These are phyloP conservation scores for Colletotrichum caudatum DNA, from an alignment of 2,329 filamentous ascomycete genomes.

Conservation along the genomic window DNA sequence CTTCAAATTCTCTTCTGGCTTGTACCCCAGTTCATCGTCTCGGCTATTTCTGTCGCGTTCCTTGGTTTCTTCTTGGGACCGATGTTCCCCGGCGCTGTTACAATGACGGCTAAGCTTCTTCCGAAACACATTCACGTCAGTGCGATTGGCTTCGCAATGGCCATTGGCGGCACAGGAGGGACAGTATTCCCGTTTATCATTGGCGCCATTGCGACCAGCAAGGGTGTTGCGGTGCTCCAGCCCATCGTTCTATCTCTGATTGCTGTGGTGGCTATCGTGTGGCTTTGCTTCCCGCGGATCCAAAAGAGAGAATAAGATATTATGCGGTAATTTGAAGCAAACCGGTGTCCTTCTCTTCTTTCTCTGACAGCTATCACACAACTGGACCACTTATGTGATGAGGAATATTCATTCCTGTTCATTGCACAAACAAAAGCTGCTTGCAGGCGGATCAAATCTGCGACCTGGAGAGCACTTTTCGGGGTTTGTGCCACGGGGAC, in stretches of 20 bases:
- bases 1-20: conserved; percentile 70
- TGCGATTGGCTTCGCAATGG: conserved; percentile 79
- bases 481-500: too few relatives aligned
- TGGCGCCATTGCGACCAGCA: conserved; percentile 68
- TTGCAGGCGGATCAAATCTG: not conserved
- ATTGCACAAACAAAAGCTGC: not conserved
- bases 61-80: conserved; percentile 82
- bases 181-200: conserved; percentile 72
- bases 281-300: conserved; percentile 53
- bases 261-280: conserved; percentile 49
- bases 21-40: conserved; percentile 70
- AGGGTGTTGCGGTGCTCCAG: conserved; percentile 63
- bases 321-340: not conserved
- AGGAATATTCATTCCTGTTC: not conserved
- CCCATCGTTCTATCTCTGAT: conserved; percentile 62
- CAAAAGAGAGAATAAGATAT: conserved; percentile 48
- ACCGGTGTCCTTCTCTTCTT: not conserved
- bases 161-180: conserved; percentile 77
- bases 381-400: too few relatives aligned
- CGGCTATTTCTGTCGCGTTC: conserved; percentile 72
- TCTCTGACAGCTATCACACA: not conserved
- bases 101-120: conserved; percentile 77
- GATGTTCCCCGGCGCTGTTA: conserved; percentile 77
- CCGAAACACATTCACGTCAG: conserved; percentile 77
- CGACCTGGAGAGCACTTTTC: not conserved